Conservation (phyloP, 495 filamentous ascomycete species). For the Penicillium crystallinum region DNA sequence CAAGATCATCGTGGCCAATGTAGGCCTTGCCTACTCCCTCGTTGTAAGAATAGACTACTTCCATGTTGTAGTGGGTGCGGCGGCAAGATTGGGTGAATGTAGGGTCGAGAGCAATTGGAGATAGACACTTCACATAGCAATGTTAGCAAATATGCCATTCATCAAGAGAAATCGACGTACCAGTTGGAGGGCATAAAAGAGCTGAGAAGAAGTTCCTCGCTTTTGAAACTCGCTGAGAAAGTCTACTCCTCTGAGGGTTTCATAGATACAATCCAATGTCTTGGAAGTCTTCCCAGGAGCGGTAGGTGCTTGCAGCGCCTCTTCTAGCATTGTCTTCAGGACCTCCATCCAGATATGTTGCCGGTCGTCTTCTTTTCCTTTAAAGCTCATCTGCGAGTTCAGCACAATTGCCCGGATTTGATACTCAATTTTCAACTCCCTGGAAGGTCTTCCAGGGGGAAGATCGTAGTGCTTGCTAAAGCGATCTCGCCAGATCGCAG, state of each 20-base stretch:
- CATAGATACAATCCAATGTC: constrained; percentile 18
- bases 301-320: constrained; percentile 10
- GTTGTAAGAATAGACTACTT: constrained; percentile 20
- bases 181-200: constrained; percentile 28
- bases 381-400: constrained; percentile 14
- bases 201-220: constrained; percentile 15
- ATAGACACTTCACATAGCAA: constrained; percentile 21
- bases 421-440: constrained; percentile 30
- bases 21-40: background rate
- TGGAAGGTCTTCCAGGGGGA: constrained; percentile 8
- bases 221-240: constrained; percentile 24
- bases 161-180: constrained; percentile 10
- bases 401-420: constrained; percentile 29
- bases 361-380: constrained; percentile 10
- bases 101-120: constrained; percentile 23
- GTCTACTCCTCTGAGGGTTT: constrained; percentile 8
- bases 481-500: constrained; percentile 29
- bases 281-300: constrained; percentile 13
- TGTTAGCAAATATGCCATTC: background rate
- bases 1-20: constrained; percentile 5
- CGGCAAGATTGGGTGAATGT: constrained; percentile 18
- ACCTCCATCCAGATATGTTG: constrained; percentile 29
- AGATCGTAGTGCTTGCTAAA: constrained; percentile 36
- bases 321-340: constrained; percentile 24
- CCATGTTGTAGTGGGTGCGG: constrained; percentile 32